Conservation (phyloP, 176 grass and related monocot species). For the Oryza coarctata region DNA sequence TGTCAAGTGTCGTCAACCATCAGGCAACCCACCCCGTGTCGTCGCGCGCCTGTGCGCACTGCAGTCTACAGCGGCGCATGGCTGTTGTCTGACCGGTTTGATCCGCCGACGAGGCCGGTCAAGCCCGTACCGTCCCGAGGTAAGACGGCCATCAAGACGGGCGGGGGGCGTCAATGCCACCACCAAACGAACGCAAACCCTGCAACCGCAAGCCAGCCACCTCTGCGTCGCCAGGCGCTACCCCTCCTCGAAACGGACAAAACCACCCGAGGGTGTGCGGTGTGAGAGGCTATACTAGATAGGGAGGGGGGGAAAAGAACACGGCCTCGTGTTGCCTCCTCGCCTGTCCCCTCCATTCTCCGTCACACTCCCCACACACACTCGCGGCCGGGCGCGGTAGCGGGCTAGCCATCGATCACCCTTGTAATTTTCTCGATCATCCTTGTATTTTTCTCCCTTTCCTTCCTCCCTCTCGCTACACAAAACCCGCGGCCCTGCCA, state of each 20-base stretch:
- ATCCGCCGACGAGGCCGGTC: constrained; percentile 35
- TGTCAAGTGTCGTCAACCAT: no score
- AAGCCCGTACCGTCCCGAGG: constrained; percentile 36
- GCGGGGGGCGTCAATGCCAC: constrained; percentile 31
- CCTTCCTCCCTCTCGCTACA: not conserved
- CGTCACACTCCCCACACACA: not conserved
- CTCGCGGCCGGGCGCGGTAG: not conserved
- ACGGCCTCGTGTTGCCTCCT: not conserved
- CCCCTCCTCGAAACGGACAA: constrained; percentile 15
- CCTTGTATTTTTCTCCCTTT: not conserved
- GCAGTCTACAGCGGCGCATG: not conserved
- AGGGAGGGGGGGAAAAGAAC: not conserved
- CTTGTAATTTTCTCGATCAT: not conserved
- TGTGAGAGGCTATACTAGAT: not conserved
- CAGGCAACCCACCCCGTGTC: no score
- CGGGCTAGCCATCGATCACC: not conserved
- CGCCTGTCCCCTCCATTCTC: not conserved
- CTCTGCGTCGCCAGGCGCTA: not conserved
- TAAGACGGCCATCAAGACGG: constrained; percentile 19
- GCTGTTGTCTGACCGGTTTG: not conserved
- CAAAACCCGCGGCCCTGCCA: constrained; percentile 26
- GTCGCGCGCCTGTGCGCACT: not conserved
- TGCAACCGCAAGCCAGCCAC: not conserved
- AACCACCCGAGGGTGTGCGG: not conserved
- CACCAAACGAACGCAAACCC: not conserved